Evolutionary conservation across 129 eudicot genomes (phyloP).

Genomic region (Ambrosia trifida): DNA sequence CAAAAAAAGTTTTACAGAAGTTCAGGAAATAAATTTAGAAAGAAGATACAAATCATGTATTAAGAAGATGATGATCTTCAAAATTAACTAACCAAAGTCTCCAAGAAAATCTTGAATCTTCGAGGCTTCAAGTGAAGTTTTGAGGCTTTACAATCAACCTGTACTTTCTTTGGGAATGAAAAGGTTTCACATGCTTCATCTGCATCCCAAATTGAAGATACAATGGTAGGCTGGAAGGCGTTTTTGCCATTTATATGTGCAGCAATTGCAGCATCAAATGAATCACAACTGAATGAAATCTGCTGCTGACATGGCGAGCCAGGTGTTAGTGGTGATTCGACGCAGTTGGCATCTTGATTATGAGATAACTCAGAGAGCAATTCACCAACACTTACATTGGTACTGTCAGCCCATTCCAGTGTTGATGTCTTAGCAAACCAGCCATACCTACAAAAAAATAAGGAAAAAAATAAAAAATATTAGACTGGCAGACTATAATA

Average conservation of each 20-base stretch:
- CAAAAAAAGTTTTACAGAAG: neutral
- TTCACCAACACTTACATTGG: constrained; percentile 69
- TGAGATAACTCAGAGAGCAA: constrained; percentile 52
- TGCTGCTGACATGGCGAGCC: constrained; percentile 43
- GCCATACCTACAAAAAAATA: constrained; percentile 54
- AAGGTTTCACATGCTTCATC: constrained; percentile 90
- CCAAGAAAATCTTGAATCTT: constrained; percentile 71
- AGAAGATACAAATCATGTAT: neutral
- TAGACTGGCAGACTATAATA: neutral
- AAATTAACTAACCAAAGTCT: constrained; percentile 62
- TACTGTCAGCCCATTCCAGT: constrained; percentile 80
- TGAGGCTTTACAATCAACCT: constrained; percentile 61
- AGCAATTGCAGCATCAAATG: constrained; percentile 92
- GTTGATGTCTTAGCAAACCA: constrained; percentile 60
- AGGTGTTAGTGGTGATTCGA: constrained; percentile 31
- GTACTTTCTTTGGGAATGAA: constrained; percentile 48
- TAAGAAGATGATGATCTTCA: neutral
- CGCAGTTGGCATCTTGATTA: constrained; percentile 37
- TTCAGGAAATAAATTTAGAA: neutral
- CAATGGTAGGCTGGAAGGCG: constrained; percentile 32
- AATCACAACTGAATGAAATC: constrained; percentile 65
- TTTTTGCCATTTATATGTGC: constrained; percentile 57
- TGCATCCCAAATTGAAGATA: constrained; percentile 70
- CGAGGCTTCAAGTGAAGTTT: constrained; percentile 91
- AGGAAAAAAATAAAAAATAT: neutral